Evolutionary conservation across 208 protist genomes (phyloP).

Genomic region (Trypanosoma melophagium): DNA sequence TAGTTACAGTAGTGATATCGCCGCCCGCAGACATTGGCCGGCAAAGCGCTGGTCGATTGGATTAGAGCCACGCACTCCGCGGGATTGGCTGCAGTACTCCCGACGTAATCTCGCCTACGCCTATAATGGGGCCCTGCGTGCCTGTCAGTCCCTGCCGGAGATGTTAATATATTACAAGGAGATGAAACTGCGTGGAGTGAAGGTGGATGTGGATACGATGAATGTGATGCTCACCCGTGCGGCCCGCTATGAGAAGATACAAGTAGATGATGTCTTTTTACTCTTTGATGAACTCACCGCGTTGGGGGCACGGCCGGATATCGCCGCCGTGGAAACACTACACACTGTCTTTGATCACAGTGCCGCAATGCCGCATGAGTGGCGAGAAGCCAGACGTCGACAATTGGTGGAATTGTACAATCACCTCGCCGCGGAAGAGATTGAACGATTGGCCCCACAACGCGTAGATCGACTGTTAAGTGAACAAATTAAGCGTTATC

Average conservation of each 20-base stretch:
- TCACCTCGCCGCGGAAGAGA: constrained; percentile 66
- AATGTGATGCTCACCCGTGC: constrained; percentile 83
- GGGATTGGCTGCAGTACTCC: constrained; percentile 79
- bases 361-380: constrained; percentile 63
- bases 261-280: constrained; percentile 81
- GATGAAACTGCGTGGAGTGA: constrained; percentile 89
- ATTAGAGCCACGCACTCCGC: constrained; percentile 81
- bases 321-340: constrained; percentile 75
- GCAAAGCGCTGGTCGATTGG: constrained; percentile 83
- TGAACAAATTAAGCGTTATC: constrained; percentile 62
- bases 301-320: constrained; percentile 75
- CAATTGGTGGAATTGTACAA: constrained; percentile 87
- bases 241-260: constrained; percentile 79
- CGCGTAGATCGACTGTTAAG: constrained; percentile 57
- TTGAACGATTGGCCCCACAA: constrained; percentile 60
- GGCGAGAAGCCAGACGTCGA: constrained; percentile 76
- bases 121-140: constrained; percentile 88
- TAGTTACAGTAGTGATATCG: constrained; percentile 73
- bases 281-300: constrained; percentile 80
- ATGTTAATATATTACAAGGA: constrained; percentile 89
- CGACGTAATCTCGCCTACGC: constrained; percentile 86
- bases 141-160: constrained; percentile 78
- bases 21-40: constrained; percentile 80
- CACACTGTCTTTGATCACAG: constrained; percentile 88
- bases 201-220: constrained; percentile 89